Evolutionary conservation across 2,329 filamentous ascomycete genomes (phyloP).

Genomic region (Fonsecaea erecta): DNA sequence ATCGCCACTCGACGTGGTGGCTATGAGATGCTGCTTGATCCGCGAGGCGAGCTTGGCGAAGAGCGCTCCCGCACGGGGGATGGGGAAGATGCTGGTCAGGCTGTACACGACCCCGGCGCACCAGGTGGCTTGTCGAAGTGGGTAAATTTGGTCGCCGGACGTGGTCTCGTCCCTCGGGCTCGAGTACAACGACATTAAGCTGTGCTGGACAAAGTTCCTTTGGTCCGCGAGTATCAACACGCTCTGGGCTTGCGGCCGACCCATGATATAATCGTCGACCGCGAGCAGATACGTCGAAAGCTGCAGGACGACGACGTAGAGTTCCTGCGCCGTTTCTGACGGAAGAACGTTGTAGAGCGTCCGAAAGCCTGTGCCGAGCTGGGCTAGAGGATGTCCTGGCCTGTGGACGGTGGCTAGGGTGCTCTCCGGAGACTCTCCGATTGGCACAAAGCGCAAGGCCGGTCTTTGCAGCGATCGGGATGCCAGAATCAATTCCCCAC

Average conservation of each 20-base stretch:
- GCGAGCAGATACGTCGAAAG: conserved; percentile 16
- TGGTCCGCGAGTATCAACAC: conserved; percentile 41
- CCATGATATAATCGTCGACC: conserved; percentile 23
- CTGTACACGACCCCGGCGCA: conserved; percentile 45
- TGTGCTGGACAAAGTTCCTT: conserved; percentile 46
- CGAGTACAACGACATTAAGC: conserved; percentile 37
- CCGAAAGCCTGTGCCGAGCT: conserved; percentile 19
- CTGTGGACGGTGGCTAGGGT: conserved; percentile 14
- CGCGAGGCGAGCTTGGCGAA: conserved; percentile 10
- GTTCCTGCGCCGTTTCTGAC: not conserved
- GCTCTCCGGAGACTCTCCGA: conserved; percentile 11
- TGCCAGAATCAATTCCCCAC: conserved; percentile 21
- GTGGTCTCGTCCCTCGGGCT: not conserved
- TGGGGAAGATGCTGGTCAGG: conserved; percentile 46
- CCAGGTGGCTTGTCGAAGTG: conserved; percentile 39
- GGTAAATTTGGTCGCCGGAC: conserved; percentile 18
- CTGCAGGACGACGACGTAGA: not conserved
- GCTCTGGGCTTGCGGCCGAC: conserved; percentile 6
- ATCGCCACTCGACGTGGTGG: conserved; percentile 1
- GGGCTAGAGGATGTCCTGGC: conserved; percentile 12
- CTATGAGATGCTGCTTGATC: conserved; percentile 7
- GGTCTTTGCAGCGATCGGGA: conserved; percentile 16
- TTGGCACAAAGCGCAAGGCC: conserved; percentile 11
- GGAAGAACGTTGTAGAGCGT: conserved; percentile 7
- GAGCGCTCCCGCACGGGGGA: conserved; percentile 38